Conservation (phyloP, 164 flowering plant species). For the Aristolochia fimbriata region DNA sequence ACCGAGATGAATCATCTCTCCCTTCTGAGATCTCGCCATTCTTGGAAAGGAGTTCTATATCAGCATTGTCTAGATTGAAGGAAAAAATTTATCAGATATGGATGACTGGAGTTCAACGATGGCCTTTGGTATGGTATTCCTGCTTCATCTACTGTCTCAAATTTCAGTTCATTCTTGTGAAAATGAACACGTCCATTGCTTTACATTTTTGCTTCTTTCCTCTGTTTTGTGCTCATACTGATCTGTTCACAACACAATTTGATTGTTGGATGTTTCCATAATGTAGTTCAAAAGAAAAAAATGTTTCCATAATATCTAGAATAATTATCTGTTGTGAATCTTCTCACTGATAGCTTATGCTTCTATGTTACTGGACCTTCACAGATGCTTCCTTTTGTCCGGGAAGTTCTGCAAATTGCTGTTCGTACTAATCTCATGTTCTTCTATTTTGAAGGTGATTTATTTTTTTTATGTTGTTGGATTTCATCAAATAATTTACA, state of each 20-base stretch:
- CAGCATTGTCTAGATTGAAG: constrained; percentile 45
- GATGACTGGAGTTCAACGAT: constrained; percentile 52
- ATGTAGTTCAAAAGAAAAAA: no score
- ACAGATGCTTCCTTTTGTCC: constrained; percentile 77
- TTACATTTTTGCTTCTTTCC: not conserved
- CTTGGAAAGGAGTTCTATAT: constrained; percentile 19
- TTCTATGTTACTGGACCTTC: constrained; percentile 6
- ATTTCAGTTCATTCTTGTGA: no score
- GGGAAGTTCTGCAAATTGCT: constrained; percentile 64
- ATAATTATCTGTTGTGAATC: no score
- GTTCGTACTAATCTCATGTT: constrained; percentile 90
- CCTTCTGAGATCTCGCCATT: constrained; percentile 22
- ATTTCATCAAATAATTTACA: not conserved
- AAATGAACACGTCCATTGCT: not conserved
- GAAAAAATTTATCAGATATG: constrained; percentile 36
- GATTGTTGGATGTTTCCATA: no score
- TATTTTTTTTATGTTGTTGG: not conserved
- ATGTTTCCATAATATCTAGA: no score
- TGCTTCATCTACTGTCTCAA: not conserved
- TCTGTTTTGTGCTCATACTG: no score
- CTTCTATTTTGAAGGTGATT: constrained; percentile 92
- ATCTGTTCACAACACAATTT: no score
- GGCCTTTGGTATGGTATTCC: constrained; percentile 65
- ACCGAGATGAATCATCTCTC: constrained; percentile 25
- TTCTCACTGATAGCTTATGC: constrained; percentile 1